phyloP scores from a whole-genome alignment of 371 early-diverging fungal genomes.

The Mortierella sp. region DNA sequence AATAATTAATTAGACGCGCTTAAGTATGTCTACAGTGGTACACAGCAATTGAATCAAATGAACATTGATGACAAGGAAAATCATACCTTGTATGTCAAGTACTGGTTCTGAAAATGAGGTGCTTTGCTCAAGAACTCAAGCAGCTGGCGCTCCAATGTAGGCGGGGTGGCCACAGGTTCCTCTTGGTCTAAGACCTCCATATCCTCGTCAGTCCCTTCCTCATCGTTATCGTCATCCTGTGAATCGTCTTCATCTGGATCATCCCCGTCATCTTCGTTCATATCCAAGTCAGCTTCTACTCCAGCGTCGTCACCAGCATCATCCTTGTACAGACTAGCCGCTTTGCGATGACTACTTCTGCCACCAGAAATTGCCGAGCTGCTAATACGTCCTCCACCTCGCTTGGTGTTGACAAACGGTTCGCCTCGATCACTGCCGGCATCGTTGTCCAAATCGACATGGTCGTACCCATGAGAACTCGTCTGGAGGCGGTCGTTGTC shows the following conservation, averaged over 20 bases:
- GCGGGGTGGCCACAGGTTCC: slow-evolving; percentile 1
- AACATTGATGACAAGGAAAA: no score
- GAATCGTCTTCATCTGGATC: slow-evolving; percentile 5
- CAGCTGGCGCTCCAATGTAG: slow-evolving; percentile 29
- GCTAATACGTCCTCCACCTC: neutral
- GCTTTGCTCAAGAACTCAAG: slow-evolving; percentile 28
- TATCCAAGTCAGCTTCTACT: neutral
- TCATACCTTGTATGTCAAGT: slow-evolving; percentile 45
- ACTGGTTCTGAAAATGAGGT: slow-evolving; percentile 30
- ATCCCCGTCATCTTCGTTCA: neutral
- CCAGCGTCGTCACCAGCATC: neutral
- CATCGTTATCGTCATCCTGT: slow-evolving; percentile 42
- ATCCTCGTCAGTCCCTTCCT: slow-evolving; percentile 63
- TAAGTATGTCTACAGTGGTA: neutral
- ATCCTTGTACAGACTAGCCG: neutral
- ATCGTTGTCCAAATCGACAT: neutral
- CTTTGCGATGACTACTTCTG: neutral
- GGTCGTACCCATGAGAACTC: neutral
- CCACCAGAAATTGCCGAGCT: neutral
- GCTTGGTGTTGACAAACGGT: neutral
- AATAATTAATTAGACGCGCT: neutral
- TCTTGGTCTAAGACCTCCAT: slow-evolving; percentile 69
- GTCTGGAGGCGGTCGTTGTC: neutral
- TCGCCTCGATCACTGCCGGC: slow-evolving; percentile 10
- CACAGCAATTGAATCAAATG: neutral